Percentiles rank a stretch among this genome's conserved stretches.
phyloP scores from a whole-genome alignment of 1,284 basidiomycete species.

The Meira miltonrushii region DNA sequence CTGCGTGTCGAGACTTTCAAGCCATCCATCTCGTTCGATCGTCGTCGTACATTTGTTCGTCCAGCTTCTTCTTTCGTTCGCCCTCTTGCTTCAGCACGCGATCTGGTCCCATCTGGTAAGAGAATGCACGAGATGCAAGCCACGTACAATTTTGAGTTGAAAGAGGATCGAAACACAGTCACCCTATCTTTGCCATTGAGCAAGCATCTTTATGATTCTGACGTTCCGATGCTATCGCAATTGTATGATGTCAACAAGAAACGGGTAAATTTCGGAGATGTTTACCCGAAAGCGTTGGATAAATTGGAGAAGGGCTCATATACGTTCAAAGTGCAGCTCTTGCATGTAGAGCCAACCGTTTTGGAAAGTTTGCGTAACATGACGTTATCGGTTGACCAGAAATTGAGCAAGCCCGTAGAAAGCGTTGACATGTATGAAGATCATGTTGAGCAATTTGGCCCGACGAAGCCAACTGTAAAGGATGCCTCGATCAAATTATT shows the following conservation, averaged over 20 bases:
- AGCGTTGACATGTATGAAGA: slow-evolving; percentile 46
- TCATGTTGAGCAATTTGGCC: slow-evolving; percentile 46
- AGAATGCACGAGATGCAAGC: slow-evolving; percentile 49
- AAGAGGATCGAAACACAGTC: slow-evolving; percentile 42
- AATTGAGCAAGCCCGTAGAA: slow-evolving; percentile 43
- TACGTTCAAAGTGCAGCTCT: slow-evolving; percentile 44
- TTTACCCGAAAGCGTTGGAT: slow-evolving; percentile 51
- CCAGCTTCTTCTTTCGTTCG: slow-evolving; percentile 37
- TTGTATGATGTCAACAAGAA: slow-evolving; percentile 47
- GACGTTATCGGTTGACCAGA: slow-evolving; percentile 45
- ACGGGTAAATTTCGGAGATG: slow-evolving; percentile 46
- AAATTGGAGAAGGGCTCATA: slow-evolving; percentile 50
- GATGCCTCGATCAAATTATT: slow-evolving; percentile 40
- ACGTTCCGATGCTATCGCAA: slow-evolving; percentile 47
- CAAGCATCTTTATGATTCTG: slow-evolving; percentile 51
- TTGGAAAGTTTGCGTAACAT: slow-evolving; percentile 45
- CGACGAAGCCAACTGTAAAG: slow-evolving; percentile 31
- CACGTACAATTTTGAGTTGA: slow-evolving; percentile 46
- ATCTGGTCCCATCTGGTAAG: slow-evolving; percentile 46
- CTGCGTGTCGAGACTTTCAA: slow-evolving; percentile 49
- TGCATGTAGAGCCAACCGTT: slow-evolving; percentile 41
- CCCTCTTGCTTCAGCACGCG: slow-evolving; percentile 36
- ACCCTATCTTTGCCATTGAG: slow-evolving; percentile 40
- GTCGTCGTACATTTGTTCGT: slow-evolving; percentile 43
- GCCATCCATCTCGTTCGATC: slow-evolving; percentile 48